phyloP scores from a whole-genome alignment of 805 yeast genomes.

The Candida chauliodis region DNA sequence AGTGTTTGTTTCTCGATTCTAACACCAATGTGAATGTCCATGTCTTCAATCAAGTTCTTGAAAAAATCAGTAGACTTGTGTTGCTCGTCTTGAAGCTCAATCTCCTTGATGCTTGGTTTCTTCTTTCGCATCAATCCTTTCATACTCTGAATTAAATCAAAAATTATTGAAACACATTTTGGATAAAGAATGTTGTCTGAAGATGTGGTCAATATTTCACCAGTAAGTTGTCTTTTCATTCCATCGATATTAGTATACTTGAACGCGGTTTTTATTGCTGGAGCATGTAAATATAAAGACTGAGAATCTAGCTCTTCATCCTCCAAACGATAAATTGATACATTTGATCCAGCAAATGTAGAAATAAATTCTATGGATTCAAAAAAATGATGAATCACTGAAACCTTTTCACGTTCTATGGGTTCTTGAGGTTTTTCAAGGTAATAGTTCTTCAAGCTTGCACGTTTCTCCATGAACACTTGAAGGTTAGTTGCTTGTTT shows the following conservation, averaged over 20 bases:
- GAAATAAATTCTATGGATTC: slow-evolving; percentile 48
- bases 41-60: slow-evolving; percentile 40
- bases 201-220: slow-evolving; percentile 59
- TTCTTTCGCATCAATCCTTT: slow-evolving; percentile 44
- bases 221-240: slow-evolving; percentile 42
- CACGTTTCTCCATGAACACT: slow-evolving; percentile 23
- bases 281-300: slow-evolving; percentile 65
- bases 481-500: slow-evolving; percentile 46
- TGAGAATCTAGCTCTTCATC: slow-evolving; percentile 38
- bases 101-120: slow-evolving; percentile 3
- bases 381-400: slow-evolving; percentile 14
- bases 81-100: slow-evolving; percentile 25
- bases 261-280: slow-evolving; percentile 60
- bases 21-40: slow-evolving; percentile 62
- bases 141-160: slow-evolving; percentile 52
- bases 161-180: slow-evolving; percentile 72
- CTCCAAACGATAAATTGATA: slow-evolving; percentile 44
- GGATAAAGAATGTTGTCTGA: slow-evolving; percentile 72
- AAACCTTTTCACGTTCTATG: slow-evolving; percentile 9
- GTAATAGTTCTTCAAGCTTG: slow-evolving; percentile 4
- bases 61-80: slow-evolving; percentile 22
- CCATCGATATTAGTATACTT: slow-evolving; percentile 43
- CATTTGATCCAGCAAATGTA: slow-evolving; percentile 67
- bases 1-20: slow-evolving; percentile 70
- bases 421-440: slow-evolving; percentile 12